A percentile compares a stretch with the other conserved stretches of the same genome.
Conservation (phyloP, 768 basidiomycete genomes). For the Pilatotrama ljubarskyi region DNA sequence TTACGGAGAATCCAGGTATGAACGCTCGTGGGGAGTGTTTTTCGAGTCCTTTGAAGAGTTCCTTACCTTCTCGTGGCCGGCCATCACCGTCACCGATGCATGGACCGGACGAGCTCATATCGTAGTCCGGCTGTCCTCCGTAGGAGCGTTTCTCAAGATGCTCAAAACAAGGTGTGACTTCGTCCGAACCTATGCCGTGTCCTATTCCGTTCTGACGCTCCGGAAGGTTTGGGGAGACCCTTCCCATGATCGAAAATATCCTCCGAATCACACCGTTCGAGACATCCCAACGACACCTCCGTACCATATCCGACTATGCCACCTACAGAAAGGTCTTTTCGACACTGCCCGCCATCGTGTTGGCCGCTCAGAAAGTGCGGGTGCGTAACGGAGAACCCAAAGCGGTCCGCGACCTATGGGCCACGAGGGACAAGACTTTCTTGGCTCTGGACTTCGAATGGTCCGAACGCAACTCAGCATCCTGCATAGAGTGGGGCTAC, state of each 20-base stretch:
- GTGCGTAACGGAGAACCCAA: slow-evolving; percentile 66
- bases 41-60: slow-evolving; percentile 82
- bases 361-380: slow-evolving; percentile 64
- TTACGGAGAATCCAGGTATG: slow-evolving; percentile 52
- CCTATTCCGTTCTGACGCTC: not conserved
- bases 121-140: slow-evolving; percentile 70
- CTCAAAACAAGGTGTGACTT: slow-evolving; percentile 67
- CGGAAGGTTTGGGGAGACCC: slow-evolving; percentile 69
- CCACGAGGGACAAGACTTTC: slow-evolving; percentile 68
- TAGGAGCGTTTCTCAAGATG: slow-evolving; percentile 81
- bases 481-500: slow-evolving; percentile 80
- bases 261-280: slow-evolving; percentile 71
- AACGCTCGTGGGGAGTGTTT: slow-evolving; percentile 75
- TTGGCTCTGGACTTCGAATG: slow-evolving; percentile 75
- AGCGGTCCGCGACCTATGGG: slow-evolving; percentile 69
- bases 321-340: slow-evolving; percentile 70
- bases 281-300: slow-evolving; percentile 62
- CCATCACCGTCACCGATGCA: slow-evolving; percentile 72
- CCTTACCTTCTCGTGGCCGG: slow-evolving; percentile 81
- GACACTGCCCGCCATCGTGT: slow-evolving; percentile 67
- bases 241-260: slow-evolving; percentile 73
- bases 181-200: not conserved
- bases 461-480: slow-evolving; percentile 69
- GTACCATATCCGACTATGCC: slow-evolving; percentile 65
- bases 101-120: slow-evolving; percentile 76